A percentile compares a stretch with the other conserved stretches of the same genome.
phyloP scores from a whole-genome alignment of 495 filamentous ascomycete species.

The Neurospora sp. region DNA sequence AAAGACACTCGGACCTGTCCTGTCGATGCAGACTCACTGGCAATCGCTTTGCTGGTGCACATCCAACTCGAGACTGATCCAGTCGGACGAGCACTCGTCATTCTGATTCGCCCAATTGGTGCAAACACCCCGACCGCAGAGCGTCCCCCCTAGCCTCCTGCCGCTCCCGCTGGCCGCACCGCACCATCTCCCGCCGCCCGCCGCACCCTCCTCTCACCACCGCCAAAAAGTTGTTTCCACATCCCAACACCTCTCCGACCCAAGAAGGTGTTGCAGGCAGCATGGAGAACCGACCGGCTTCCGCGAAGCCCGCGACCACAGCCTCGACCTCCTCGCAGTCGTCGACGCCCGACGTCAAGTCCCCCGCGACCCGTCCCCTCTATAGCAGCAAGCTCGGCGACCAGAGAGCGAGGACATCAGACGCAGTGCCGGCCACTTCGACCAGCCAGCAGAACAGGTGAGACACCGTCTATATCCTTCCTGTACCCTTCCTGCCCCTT shows the following conservation, averaged over 20 bases:
- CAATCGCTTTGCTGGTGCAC: conserved; percentile 13
- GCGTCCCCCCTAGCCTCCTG: conserved; percentile 6
- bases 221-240: conserved; percentile 9
- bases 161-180: conserved; percentile 16
- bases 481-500: conserved; percentile 10
- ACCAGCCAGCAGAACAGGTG: conserved; percentile 18
- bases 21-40: conserved; percentile 1
- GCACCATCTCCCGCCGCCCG: conserved; percentile 19
- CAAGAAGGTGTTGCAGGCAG: conserved; percentile 7
- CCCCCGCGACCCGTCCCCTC: conserved; percentile 17
- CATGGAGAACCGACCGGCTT: conserved; percentile 28
- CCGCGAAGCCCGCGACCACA: conserved; percentile 16
- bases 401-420: conserved; percentile 16
- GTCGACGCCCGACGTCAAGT: conserved; percentile 18
- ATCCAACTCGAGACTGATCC: conserved; percentile 7
- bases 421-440: conserved; percentile 14
- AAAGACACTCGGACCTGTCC: conserved; percentile 2
- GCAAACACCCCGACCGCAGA: conserved; percentile 17
- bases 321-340: conserved; percentile 16
- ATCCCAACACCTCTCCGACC: neutral
- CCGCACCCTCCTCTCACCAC: conserved; percentile 19
- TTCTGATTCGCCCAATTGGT: conserved; percentile 25
- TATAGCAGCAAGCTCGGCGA: conserved; percentile 30
- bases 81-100: conserved; percentile 13
- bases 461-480: conserved; percentile 28